Evolutionary conservation across 2,329 filamentous ascomycete genomes (phyloP).

Genomic region (Niveomyces coronatus): DNA sequence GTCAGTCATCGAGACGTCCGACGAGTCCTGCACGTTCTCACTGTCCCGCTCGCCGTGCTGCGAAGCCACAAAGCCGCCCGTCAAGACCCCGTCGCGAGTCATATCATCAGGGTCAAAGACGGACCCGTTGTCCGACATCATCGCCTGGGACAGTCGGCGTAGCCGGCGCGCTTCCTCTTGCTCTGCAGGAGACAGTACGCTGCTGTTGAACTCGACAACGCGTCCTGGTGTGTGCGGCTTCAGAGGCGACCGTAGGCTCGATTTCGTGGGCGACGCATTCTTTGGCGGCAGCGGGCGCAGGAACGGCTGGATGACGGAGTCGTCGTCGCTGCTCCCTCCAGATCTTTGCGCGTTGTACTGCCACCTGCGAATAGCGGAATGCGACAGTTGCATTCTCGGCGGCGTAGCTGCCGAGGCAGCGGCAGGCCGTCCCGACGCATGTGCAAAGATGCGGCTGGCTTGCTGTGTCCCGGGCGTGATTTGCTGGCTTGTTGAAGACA

Average conservation of each 20-base stretch:
- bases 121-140: conserved; percentile 12
- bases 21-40: conserved; percentile 22
- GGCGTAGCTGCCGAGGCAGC: conserved; percentile 22
- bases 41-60: conserved; percentile 17
- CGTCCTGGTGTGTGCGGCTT: conserved; percentile 49
- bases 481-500: conserved; percentile 35
- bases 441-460: conserved; percentile 28
- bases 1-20: conserved; percentile 19
- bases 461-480: conserved; percentile 35
- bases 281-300: conserved; percentile 40
- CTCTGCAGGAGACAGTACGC: conserved; percentile 34
- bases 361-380: conserved; percentile 31
- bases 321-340: conserved; percentile 22
- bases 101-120: conserved; percentile 9
- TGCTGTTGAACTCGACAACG: conserved; percentile 47
- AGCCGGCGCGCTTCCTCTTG: conserved; percentile 27
- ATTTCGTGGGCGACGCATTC: conserved; percentile 46
- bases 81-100: conserved; percentile 3
- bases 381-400: conserved; percentile 31
- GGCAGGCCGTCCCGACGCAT: conserved; percentile 19
- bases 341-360: conserved; percentile 27
- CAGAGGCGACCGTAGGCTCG: conserved; percentile 44
- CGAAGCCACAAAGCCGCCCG: not conserved
- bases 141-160: conserved; percentile 18
- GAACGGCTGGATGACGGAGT: conserved; percentile 26